Conservation (phyloP, 192 early-diverging fungal genomes). For the Gryganskiella cystojenkinii region DNA sequence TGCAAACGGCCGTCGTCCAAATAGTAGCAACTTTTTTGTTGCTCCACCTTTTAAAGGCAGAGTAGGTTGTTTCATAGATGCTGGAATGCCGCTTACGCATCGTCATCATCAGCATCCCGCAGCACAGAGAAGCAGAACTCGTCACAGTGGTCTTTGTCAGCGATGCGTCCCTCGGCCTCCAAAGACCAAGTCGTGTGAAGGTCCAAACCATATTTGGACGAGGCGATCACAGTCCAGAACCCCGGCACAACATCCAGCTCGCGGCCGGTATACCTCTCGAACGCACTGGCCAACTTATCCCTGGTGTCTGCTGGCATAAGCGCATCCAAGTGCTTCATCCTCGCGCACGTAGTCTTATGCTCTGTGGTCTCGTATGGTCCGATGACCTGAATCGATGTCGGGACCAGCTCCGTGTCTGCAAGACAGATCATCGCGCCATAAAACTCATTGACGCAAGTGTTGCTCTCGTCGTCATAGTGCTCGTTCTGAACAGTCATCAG, state of each 20-base stretch:
- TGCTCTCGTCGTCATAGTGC: not conserved
- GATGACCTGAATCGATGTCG: conserved; percentile 4
- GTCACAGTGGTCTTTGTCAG: too few species aligned
- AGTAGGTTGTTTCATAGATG: too few species aligned
- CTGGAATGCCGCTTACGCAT: too few species aligned
- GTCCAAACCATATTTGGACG: not conserved
- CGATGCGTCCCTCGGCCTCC: too few species aligned
- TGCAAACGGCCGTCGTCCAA: too few species aligned
- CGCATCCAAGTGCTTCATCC: conserved; percentile 15
- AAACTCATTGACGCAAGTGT: not conserved
- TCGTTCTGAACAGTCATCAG: conserved; percentile 6
- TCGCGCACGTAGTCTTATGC: not conserved
- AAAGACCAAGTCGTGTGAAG: conserved; percentile 10
- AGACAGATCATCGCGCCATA: conserved; percentile 19
- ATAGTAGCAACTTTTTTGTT: too few species aligned
- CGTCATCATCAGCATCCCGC: too few species aligned
- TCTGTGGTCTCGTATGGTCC: conserved; percentile 1
- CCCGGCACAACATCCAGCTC: conserved; percentile 9
- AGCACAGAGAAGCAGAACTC: too few species aligned
- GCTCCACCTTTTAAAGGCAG: too few species aligned
- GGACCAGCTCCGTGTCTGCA: conserved; percentile 1
- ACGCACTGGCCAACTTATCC: conserved; percentile 7
- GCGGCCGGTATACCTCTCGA: conserved; percentile 10
- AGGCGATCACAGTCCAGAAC: conserved; percentile 9
- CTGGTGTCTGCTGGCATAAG: conserved; percentile 17